Conservation (phyloP, 768 basidiomycete genomes). For the Kwoniella dendrophila region DNA sequence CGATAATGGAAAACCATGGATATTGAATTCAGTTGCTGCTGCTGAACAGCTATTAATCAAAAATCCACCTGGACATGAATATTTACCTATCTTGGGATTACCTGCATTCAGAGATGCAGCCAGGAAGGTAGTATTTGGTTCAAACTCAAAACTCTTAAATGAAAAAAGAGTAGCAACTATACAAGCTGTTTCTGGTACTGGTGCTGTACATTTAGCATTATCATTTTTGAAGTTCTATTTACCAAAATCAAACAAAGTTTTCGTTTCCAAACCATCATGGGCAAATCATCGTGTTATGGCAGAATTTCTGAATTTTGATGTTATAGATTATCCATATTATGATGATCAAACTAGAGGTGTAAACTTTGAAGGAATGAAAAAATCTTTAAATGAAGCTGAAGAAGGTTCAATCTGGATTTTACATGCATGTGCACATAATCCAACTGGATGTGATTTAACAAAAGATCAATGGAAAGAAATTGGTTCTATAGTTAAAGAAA, state of each 20-base stretch:
- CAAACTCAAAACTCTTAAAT: slow-evolving; percentile 69
- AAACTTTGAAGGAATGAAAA: slow-evolving; percentile 72
- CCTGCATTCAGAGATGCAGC: slow-evolving; percentile 79
- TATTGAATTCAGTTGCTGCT: slow-evolving; percentile 83
- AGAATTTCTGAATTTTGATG: slow-evolving; percentile 80
- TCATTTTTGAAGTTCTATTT: slow-evolving; percentile 77
- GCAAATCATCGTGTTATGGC: slow-evolving; percentile 88
- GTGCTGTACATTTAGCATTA: slow-evolving; percentile 90
- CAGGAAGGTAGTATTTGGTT: slow-evolving; percentile 76
- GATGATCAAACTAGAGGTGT: slow-evolving; percentile 85
- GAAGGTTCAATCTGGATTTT: slow-evolving; percentile 78
- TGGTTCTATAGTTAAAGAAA: slow-evolving; percentile 69
- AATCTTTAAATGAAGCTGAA: slow-evolving; percentile 65
- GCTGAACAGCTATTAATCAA: slow-evolving; percentile 63
- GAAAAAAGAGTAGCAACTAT: slow-evolving; percentile 71
- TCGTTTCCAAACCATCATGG: slow-evolving; percentile 91
- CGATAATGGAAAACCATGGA: slow-evolving; percentile 86
- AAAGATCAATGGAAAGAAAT: slow-evolving; percentile 79
- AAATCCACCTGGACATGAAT: slow-evolving; percentile 68
- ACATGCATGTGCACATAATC: slow-evolving; percentile 95
- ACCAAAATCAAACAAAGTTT: slow-evolving; percentile 63
- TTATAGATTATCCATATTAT: slow-evolving; percentile 84
- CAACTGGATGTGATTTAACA: slow-evolving; percentile 93
- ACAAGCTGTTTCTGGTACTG: slow-evolving; percentile 94
- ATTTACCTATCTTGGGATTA: slow-evolving; percentile 65